These are phyloP conservation scores for Orbilia javanica DNA, from an alignment of 2,329 filamentous ascomycete genomes.

Conservation along the genomic window DNA sequence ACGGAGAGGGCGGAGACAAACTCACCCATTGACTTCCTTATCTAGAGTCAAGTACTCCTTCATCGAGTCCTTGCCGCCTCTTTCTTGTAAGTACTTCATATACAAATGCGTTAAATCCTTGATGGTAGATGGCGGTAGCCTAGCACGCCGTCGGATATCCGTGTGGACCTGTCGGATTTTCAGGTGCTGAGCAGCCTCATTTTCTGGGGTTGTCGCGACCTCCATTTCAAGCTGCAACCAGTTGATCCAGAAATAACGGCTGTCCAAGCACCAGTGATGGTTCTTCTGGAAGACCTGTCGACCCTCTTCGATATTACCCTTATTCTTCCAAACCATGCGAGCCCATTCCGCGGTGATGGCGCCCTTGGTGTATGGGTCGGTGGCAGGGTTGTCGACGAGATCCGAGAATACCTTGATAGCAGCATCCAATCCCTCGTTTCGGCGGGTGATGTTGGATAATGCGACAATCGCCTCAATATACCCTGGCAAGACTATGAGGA, in stretches of 20 bases:
- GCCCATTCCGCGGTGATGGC: conserved; percentile 91
- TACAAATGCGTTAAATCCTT: conserved; percentile 83
- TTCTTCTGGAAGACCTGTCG: conserved; percentile 86
- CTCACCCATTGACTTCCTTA: conserved; percentile 85
- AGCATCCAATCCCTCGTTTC: conserved; percentile 84
- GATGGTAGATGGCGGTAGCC: conserved; percentile 75
- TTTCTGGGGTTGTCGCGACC: conserved; percentile 77
- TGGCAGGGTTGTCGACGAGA: conserved; percentile 79
- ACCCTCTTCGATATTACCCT: conserved; percentile 82
- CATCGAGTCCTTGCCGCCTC: conserved; percentile 84
- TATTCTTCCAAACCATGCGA: conserved; percentile 85
- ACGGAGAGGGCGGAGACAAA: too few relatives aligned
- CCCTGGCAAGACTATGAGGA: conserved; percentile 79
- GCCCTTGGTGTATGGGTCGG: conserved; percentile 84
- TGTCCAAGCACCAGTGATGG: conserved; percentile 84
- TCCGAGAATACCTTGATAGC: conserved; percentile 85
- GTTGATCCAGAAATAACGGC: conserved; percentile 87
- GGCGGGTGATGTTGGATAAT: conserved; percentile 85
- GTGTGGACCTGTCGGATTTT: conserved; percentile 85
- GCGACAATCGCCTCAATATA: conserved; percentile 90
- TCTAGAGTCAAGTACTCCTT: conserved; percentile 88
- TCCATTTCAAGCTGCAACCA: conserved; percentile 91
- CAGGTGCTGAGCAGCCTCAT: conserved; percentile 75
- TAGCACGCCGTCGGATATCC: conserved; percentile 79
- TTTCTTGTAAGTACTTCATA: conserved; percentile 84